phyloP scores from a whole-genome alignment of 805 yeast species.

The Wickerhamiella azyma region DNA sequence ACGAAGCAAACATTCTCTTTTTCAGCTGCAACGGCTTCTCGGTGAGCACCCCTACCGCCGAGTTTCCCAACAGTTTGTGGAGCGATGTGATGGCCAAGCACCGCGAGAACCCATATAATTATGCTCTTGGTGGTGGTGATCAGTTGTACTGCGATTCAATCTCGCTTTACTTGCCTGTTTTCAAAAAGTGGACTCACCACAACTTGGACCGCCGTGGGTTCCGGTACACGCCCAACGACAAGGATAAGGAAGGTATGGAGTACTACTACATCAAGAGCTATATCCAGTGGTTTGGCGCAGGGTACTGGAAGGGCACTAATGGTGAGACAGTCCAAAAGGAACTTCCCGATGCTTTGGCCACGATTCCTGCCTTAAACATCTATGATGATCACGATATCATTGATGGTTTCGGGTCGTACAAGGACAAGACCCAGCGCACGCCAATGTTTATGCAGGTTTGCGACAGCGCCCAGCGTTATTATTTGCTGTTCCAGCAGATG shows the following conservation, averaged over 20 bases:
- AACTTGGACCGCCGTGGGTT: conserved; percentile 28
- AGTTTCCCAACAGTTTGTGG: conserved; percentile 73
- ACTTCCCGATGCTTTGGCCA: conserved; percentile 63
- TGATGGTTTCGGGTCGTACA: conserved; percentile 90
- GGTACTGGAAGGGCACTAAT: conserved; percentile 60
- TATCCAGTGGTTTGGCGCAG: conserved; percentile 79
- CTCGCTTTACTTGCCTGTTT: conserved; percentile 33
- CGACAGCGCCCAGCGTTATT: conserved; percentile 65
- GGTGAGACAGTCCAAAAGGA: conserved; percentile 55
- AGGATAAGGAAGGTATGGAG: conserved; percentile 42
- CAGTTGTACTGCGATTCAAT: conserved; percentile 83
- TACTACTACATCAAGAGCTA: conserved; percentile 62
- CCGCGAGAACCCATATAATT: conserved; percentile 56
- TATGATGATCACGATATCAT: conserved; percentile 94
- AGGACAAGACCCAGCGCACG: conserved; percentile 56
- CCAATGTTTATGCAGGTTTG: conserved; percentile 64
- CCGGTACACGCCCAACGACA: conserved; percentile 20
- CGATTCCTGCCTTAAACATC: conserved; percentile 74
- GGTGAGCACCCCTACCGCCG: conserved; percentile 47
- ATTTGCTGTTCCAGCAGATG: conserved; percentile 86
- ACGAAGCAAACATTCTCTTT: conserved; percentile 70
- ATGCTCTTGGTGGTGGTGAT: conserved; percentile 96
- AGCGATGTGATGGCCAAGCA: conserved; percentile 66
- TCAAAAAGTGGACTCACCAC: conserved; percentile 47
- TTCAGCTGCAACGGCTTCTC: conserved; percentile 90